Percentiles rank a stretch among this genome's conserved stretches.
Conservation (phyloP, 768 basidiomycete genomes). For the Leccinum rimulosum region DNA sequence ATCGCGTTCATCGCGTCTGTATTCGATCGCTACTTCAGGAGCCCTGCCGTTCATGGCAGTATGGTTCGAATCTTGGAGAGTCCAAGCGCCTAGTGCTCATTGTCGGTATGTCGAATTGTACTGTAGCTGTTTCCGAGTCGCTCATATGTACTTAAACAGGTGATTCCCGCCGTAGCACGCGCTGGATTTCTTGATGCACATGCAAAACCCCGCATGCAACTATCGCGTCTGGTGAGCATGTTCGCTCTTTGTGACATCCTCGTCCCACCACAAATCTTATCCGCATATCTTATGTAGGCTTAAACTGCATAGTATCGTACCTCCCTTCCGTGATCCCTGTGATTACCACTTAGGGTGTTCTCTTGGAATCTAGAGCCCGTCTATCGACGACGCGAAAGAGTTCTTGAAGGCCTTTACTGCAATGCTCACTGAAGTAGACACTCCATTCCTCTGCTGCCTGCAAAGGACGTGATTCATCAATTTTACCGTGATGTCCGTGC, state of each 20-base stretch:
- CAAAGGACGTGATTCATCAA: constrained; percentile 88
- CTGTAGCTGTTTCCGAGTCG: too few species aligned
- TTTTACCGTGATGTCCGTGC: constrained; percentile 81
- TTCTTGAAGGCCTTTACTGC: constrained; percentile 78
- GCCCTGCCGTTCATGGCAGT: too few species aligned
- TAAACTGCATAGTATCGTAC: constrained; percentile 61
- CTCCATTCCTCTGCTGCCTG: constrained; percentile 80
- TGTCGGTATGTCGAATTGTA: too few species aligned
- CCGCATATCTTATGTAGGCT: constrained; percentile 54
- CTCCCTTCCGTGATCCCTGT: not conserved
- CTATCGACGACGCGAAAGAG: constrained; percentile 60
- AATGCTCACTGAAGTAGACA: constrained; percentile 67
- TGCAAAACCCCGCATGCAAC: constrained; percentile 63
- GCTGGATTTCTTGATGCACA: constrained; percentile 67
- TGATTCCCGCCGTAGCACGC: constrained; percentile 52
- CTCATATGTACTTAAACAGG: too few species aligned
- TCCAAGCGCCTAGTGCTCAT: too few species aligned
- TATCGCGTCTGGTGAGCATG: constrained; percentile 73
- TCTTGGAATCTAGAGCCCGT: constrained; percentile 20
- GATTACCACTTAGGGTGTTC: not conserved
- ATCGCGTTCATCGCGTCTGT: too few species aligned
- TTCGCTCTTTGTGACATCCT: not conserved
- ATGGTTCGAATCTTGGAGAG: too few species aligned
- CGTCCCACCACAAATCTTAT: not conserved
- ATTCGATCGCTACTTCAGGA: too few species aligned